Evolutionary conservation across 1,284 basidiomycete species (phyloP).

Genomic region (Sporisorium exsertum): DNA sequence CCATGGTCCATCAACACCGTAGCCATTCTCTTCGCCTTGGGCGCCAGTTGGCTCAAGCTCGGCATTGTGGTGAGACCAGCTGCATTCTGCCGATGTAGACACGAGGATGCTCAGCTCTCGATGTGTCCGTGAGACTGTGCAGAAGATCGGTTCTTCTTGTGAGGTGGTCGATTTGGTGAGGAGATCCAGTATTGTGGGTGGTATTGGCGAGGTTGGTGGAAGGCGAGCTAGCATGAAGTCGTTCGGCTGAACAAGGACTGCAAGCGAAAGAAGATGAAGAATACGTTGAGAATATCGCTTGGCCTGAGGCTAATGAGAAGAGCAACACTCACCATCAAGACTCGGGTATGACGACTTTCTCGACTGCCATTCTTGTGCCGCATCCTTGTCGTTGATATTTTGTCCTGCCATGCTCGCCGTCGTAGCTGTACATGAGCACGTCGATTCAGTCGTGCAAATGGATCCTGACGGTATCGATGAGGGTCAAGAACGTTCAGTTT

Average conservation of each 20-base stretch:
- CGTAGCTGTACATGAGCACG: background rate
- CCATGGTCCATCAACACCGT: slow-evolving; percentile 35
- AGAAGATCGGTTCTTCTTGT: slow-evolving; percentile 15
- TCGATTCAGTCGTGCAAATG: background rate
- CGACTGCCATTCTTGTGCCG: slow-evolving; percentile 29
- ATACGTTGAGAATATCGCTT: background rate
- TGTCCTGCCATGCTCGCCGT: background rate
- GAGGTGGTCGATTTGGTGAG: slow-evolving; percentile 4
- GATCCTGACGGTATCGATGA: background rate
- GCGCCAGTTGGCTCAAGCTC: slow-evolving; percentile 6
- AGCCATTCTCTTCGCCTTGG: slow-evolving; percentile 12
- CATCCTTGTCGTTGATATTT: slow-evolving; percentile 31
- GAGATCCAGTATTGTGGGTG: slow-evolving; percentile 12
- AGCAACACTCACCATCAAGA: slow-evolving; percentile 31
- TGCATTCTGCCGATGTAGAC: slow-evolving; percentile 12
- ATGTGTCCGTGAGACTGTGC: slow-evolving; percentile 41
- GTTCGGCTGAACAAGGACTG: slow-evolving; percentile 39
- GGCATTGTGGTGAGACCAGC: slow-evolving; percentile 1
- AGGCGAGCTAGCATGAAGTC: slow-evolving; percentile 35
- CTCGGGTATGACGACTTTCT: slow-evolving; percentile 32
- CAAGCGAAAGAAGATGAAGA: background rate
- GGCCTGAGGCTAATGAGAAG: background rate
- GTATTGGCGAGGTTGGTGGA: slow-evolving; percentile 10
- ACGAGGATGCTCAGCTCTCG: slow-evolving; percentile 43
- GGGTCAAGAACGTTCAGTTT: background rate